Evolutionary conservation across 129 eudicot genomes (phyloP).

Genomic region (Tagetes erecta): DNA sequence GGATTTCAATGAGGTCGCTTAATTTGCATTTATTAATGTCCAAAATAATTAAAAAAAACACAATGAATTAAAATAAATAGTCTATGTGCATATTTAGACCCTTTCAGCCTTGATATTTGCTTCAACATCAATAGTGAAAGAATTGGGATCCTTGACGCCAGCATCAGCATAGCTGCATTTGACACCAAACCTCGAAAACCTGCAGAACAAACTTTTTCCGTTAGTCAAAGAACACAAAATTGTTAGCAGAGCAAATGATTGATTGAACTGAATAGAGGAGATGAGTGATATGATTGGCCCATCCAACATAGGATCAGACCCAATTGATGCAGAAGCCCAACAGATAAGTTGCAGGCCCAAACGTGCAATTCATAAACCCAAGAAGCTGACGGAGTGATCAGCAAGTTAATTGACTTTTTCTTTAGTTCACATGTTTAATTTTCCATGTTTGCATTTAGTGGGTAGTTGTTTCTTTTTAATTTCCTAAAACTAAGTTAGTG

Average conservation of each 20-base stretch:
- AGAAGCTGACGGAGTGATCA: too few species aligned
- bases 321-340: too few species aligned
- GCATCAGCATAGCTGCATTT: slow-evolving; percentile 68
- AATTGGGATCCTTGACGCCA: slow-evolving; percentile 46
- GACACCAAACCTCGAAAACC: slow-evolving; percentile 49
- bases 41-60: background rate
- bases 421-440: too few species aligned
- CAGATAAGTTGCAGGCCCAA: too few species aligned
- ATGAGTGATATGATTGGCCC: too few species aligned
- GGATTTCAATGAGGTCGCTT: slow-evolving; percentile 10
- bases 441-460: too few species aligned
- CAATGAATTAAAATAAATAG: background rate
- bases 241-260: background rate
- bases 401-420: too few species aligned
- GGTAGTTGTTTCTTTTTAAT: too few species aligned
- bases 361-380: too few species aligned
- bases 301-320: too few species aligned
- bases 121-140: slow-evolving; percentile 71
- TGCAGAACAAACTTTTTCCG: slow-evolving; percentile 26
- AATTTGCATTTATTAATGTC: background rate
- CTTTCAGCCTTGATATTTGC: slow-evolving; percentile 86
- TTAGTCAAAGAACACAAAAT: background rate
- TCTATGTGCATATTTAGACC: slow-evolving; percentile 38
- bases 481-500: too few species aligned
- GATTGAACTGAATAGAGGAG: background rate